Evolutionary conservation across 257 asterid genomes (phyloP).

Genomic region (Solanum paucissectum): DNA sequence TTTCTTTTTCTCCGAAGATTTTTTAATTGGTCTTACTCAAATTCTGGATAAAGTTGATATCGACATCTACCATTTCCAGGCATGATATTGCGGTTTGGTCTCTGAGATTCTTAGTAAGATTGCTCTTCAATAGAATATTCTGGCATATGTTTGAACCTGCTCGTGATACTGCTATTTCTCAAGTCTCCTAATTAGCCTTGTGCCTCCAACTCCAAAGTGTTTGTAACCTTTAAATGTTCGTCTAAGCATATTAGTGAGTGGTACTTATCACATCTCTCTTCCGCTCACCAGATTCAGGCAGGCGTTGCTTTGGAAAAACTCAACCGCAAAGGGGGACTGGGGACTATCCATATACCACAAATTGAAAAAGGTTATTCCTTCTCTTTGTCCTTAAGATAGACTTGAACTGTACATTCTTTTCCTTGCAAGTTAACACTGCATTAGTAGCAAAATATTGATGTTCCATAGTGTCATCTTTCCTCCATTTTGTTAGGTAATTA

Average conservation of each 20-base stretch:
- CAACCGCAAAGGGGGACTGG: conserved; percentile 33
- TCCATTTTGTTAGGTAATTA: conserved; percentile 10
- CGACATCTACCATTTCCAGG: not conserved
- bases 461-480: conserved; percentile 2
- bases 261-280: conserved; percentile 1
- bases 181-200: not conserved
- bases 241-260: not conserved
- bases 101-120: not conserved
- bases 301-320: conserved; percentile 27
- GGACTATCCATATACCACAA: conserved; percentile 43
- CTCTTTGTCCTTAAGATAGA: conserved; percentile 9
- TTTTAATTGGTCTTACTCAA: not conserved
- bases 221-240: conserved; percentile 1
- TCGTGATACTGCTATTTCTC: not conserved
- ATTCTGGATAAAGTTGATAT: not conserved
- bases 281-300: conserved; percentile 28
- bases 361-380: conserved; percentile 41
- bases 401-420: conserved; percentile 6
- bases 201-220: not conserved
- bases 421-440: conserved; percentile 11
- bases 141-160: not conserved
- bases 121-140: not conserved
- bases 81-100: not conserved
- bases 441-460: conserved; percentile 14
- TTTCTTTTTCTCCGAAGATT: not conserved